Evolutionary conservation across 192 early-diverging fungal genomes (phyloP), one percentile per base, ranked within the genome.

Genomic region (Nowakowskiella sp.): DNA sequence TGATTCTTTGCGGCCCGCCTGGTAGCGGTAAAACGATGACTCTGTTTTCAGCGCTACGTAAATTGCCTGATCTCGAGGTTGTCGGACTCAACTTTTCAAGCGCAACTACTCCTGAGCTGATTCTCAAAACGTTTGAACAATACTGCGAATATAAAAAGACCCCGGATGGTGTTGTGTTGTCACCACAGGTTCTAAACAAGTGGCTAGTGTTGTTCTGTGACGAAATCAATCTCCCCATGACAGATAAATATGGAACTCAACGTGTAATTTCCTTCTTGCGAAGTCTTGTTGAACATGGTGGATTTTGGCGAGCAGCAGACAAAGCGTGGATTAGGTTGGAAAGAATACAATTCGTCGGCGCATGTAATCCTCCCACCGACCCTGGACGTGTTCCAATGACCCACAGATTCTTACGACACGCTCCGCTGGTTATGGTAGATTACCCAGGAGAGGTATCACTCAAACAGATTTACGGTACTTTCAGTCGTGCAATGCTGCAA

Each of bases 1-100:
- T 98, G 28, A 76, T 99, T 30, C 75, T 99, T 26, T 99, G 97
- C 65, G 97, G 97, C 42, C 95, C 97, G 53, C 97, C 97, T 4
- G 97, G 97, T 26, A 93, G 90, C 23, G 95, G 94, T 61, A 98
- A 99, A 75, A 99, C 94, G 30, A 99, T 98, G 97, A 97, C 97
- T 2, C 65, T 99, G 30, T 89, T 98, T 66, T 85, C 90, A 49
- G 92, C 93, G 1, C 72, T 99, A 45, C 88, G 97, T 21, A 91
- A 88, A 57, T 66, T 96, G 28, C 83, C 91, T 3, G 90, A 94
- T 49, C 85, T 95, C 77, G 92, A 99, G 64, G 94, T 99, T 1
- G 91, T 91, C 1, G 92, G 88, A 58, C 88, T 99, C 46, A 99
- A 99, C 65, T 99, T 99, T 63, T 97, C 95, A 19, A 90, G 91